phyloP scores from a whole-genome alignment of 2,329 filamentous ascomycete species.

The Fusarium oligoseptatum region DNA sequence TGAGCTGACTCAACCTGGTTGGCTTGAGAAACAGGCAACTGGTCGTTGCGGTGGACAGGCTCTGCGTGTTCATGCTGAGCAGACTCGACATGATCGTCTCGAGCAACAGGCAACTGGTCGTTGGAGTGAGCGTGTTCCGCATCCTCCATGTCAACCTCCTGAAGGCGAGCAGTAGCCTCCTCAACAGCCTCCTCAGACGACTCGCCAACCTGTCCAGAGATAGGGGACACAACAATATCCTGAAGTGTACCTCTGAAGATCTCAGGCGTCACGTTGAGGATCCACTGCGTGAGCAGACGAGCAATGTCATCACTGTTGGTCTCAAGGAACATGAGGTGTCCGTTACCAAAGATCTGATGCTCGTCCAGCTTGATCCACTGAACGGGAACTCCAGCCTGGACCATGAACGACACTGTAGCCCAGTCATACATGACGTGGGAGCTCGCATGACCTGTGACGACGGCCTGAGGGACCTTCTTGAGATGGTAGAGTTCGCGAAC shows the following conservation, averaged over 20 bases:
- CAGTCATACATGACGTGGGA: constrained; percentile 68
- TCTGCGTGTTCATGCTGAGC: neutral
- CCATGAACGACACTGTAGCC: constrained; percentile 65
- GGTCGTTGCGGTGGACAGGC: neutral
- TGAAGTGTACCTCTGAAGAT: neutral
- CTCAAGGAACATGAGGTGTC: constrained; percentile 68
- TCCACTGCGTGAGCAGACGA: constrained; percentile 54
- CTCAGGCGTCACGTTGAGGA: constrained; percentile 31
- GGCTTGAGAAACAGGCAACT: too few species aligned
- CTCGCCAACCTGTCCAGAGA: neutral
- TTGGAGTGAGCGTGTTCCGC: neutral
- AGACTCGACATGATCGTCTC: too few species aligned
- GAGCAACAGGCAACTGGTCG: neutral
- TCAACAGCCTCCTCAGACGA: neutral
- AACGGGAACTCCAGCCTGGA: constrained; percentile 63
- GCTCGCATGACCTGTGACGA: constrained; percentile 66
- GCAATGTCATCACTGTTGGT: constrained; percentile 63
- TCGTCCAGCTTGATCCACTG: constrained; percentile 60
- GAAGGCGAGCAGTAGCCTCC: neutral
- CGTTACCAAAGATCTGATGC: constrained; percentile 64
- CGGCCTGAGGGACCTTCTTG: constrained; percentile 59
- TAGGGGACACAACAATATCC: constrained; percentile 6
- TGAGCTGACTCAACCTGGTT: neutral
- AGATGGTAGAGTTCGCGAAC: constrained; percentile 62
- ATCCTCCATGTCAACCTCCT: neutral